Evolutionary conservation across 345 rosid genomes (phyloP).

Genomic region (Eucalyptus fibrosa): DNA sequence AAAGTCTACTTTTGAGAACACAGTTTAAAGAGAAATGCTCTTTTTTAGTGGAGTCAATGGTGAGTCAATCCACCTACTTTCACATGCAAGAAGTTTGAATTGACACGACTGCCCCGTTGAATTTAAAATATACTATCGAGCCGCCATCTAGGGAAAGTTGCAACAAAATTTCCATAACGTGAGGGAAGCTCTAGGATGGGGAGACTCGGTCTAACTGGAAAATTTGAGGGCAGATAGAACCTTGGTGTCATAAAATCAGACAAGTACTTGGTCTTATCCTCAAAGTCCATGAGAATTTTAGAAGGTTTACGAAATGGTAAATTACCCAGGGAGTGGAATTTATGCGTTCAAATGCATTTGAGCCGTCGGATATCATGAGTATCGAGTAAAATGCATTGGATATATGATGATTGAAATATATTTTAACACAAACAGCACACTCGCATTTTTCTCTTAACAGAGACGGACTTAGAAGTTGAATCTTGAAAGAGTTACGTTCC

Average conservation of each 20-base stretch:
- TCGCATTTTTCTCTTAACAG: background rate
- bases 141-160: background rate
- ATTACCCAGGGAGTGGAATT: background rate
- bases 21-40: background rate
- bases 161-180: background rate
- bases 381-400: background rate
- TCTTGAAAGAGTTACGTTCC: background rate
- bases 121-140: slow-evolving; percentile 9
- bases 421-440: background rate
- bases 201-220: background rate
- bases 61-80: background rate
- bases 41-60: background rate
- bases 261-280: background rate
- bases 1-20: background rate
- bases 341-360: background rate
- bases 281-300: background rate
- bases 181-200: background rate
- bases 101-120: background rate
- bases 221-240: background rate
- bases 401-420: background rate
- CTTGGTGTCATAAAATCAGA: background rate
- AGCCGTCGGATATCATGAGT: background rate
- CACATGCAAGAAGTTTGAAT: background rate
- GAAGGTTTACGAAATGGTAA: background rate
- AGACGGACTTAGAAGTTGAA: background rate